Conservation (phyloP, 1,284 basidiomycete species). For the Taiwanofungus camphoratus region DNA sequence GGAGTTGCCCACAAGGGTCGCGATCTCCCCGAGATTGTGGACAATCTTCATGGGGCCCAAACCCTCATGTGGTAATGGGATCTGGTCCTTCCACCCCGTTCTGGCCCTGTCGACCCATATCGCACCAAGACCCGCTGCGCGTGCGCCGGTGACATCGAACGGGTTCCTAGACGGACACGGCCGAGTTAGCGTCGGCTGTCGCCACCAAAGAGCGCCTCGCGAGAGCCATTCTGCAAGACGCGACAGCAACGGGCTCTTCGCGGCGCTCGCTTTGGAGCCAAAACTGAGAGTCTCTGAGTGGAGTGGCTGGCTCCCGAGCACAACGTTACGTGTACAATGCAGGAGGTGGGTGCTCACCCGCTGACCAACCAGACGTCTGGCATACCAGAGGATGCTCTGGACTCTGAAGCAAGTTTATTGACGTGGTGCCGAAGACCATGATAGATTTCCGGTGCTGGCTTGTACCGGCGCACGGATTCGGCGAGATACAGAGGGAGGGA, state of each 20-base stretch:
- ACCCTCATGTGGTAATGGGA: constrained; percentile 9
- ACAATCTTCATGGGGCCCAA: constrained; percentile 18
- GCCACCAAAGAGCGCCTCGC: too few species aligned
- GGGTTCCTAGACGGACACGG: constrained; percentile 24
- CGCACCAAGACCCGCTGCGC: constrained; percentile 23
- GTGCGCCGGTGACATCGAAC: constrained; percentile 31
- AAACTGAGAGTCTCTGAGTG: too few species aligned
- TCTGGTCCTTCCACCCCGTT: constrained; percentile 26
- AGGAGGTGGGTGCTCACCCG: constrained; percentile 20
- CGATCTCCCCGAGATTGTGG: constrained; percentile 17
- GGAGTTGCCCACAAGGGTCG: background rate
- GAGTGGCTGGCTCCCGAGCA: too few species aligned
- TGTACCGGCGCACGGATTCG: constrained; percentile 23
- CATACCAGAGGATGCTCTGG: background rate
- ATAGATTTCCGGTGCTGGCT: constrained; percentile 26
- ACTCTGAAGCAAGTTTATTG: constrained; percentile 8
- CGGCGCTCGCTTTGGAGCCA: too few species aligned
- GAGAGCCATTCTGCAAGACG: too few species aligned
- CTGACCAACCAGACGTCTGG: constrained; percentile 28
- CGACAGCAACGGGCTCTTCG: too few species aligned
- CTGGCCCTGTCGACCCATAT: constrained; percentile 28
- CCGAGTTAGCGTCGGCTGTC: too few species aligned
- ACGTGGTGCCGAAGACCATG: constrained; percentile 19
- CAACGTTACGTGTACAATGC: too few species aligned
- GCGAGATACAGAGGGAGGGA: constrained; percentile 16